phyloP scores from a whole-genome alignment of 106 monocot species.

The Phalaenopsis aphrodite region DNA sequence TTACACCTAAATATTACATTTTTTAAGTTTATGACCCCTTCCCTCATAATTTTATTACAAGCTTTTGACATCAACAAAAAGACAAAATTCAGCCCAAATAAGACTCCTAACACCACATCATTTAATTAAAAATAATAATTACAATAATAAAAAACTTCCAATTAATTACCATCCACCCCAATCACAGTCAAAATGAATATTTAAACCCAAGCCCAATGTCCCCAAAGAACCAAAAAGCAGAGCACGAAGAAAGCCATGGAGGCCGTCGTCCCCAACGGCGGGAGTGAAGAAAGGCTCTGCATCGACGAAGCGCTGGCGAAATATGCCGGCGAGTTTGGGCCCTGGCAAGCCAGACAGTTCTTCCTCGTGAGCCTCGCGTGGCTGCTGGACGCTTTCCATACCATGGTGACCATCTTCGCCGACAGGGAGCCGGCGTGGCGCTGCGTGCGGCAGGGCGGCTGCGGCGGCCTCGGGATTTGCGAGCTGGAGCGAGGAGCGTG shows the following conservation, averaged over 20 bases:
- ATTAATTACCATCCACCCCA: no score
- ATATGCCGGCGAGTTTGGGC: constrained; percentile 22
- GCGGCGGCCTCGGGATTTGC: constrained; percentile 11
- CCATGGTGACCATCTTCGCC: constrained; percentile 18
- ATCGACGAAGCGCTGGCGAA: constrained; percentile 18
- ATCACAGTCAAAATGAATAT: no score
- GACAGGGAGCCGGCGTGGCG: constrained; percentile 11
- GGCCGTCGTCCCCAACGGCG: not conserved
- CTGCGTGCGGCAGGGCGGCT: constrained; percentile 3
- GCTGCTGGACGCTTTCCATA: constrained; percentile 16
- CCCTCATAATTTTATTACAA: no score
- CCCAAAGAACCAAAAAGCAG: no score
- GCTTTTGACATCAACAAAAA: no score
- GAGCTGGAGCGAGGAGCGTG: constrained; percentile 21
- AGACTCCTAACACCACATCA: no score
- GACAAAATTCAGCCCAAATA: no score
- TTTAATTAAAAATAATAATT: no score
- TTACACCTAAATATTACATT: no score
- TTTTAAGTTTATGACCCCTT: no score
- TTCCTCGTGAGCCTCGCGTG: constrained; percentile 18
- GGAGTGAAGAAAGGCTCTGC: constrained; percentile 4
- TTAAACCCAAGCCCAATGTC: no score
- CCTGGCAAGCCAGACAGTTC: constrained; percentile 21
- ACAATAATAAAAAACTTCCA: no score
- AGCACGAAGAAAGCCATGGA: not conserved